Base-by-base conservation (phyloP, 2,329 filamentous ascomycete species). In the Keithomyces neogunnii region DNA sequence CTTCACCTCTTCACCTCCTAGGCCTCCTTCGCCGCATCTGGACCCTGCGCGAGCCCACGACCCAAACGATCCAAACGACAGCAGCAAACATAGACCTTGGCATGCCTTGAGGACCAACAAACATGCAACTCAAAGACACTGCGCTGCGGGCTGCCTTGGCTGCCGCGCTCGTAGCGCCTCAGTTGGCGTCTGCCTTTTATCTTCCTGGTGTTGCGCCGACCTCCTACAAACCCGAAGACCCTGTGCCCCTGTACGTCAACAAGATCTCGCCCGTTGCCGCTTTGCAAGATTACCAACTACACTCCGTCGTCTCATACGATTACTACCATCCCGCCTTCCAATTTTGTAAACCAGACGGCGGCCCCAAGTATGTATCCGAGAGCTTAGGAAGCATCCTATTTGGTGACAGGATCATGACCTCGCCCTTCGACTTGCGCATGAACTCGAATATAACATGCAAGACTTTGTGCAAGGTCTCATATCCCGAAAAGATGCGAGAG, bases 401-500 rank as follows among this genome's bases (percentile, higher is more conserved):
- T 61, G 93, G 93, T 59, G 93, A 99, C 71, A 83, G 93, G 51
- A 99, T 99, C 72, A 89, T 89, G 73, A 95, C 89, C n/a, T 97
- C 92, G 36, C 89, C 92, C 0, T 96, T 95, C 64, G 83, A 96
- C 64, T 75, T 97, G 54, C 80, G 82, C 59, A 96, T 99, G 91
- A 82, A 73, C 51, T 74, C 82, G 56, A 93, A 99, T 66, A 88
- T 96, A 69, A 85, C 84, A 0, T 99, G 93, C 74, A 93, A 92
- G 67, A 69, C 78, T 13, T 75, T 95, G 3, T 99, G 93, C 69
- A 72, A 76, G 31, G 75, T 79, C 42, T 77, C 78, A 40, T 86
- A 84, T 63, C 77, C 86, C 44, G 72, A 80, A 32, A 74, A 77
- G 19, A 81, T 84, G 49, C 81, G 88, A 26, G 76, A 82, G 49